Evolutionary conservation across 106 monocot genomes (phyloP), one percentile per base, ranked within the genome.

Genomic region (Acorus gramineus): DNA sequence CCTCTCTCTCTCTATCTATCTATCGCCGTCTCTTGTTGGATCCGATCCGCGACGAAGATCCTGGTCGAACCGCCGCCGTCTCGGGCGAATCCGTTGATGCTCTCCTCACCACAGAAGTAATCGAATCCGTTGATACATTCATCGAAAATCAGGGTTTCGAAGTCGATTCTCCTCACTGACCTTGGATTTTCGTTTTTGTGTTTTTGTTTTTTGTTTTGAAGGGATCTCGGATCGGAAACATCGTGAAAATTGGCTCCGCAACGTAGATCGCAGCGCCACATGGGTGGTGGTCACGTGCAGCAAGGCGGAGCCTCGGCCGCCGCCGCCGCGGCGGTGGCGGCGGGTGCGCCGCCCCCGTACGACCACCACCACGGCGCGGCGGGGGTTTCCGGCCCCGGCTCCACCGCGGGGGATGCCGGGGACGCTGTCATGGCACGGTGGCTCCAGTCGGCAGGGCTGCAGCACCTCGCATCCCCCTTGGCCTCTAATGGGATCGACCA

Each of bases 361-460:
- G 77, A 80, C 53, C 71, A 72, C 69, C 74, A 71, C 57, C 13
- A 61, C 51, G 69, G 54, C 48, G 71, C 55, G 4, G 53, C 50
- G 7, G 50, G 58, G 42, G 71, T 60, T 4, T 66, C 60, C n/a
- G 56, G 59, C 28, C 28, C 28, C 28, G 28, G 28, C 28, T 28
- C 28, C 28, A 28, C 28, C 28, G 28, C 7, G 77, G 71, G 43
- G 4, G 80, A 75, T 50, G 86, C 69, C 9, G 69, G 77, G 56
- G 87, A 92, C 14, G 92, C 84, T 4, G 84, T 92, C 12, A 92
- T 82, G 82, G 74, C 84, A 6, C 70, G 86, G 69, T 92, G 91
- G 91, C 77, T 92, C 47, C 91, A 92, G 83, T 92, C 80, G 7
- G 87, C 91, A 7, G 91, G 91, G 8, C 69, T 92, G 59, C 91